phyloP scores from a whole-genome alignment of 2,329 filamentous ascomycete species.

The Fusarium papillatum region DNA sequence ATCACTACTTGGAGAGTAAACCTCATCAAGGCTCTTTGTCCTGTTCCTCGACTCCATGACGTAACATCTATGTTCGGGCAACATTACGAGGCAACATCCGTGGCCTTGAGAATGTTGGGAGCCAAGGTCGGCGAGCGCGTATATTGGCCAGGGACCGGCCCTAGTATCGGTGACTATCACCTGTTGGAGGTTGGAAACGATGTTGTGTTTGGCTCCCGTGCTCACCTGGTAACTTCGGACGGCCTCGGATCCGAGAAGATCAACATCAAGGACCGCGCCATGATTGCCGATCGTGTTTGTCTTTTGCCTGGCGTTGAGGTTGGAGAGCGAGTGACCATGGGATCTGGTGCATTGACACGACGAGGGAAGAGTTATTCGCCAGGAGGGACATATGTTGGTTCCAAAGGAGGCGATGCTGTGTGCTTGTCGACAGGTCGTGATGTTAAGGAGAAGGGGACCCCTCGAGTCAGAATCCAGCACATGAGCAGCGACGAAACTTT shows the following conservation, averaged over 20 bases:
- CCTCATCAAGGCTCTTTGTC: conserved; percentile 60
- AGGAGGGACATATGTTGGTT: conserved; percentile 65
- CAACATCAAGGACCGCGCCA: conserved; percentile 61
- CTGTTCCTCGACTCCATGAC: conserved; percentile 58
- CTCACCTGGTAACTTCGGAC: conserved; percentile 67
- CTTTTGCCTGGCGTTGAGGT: conserved; percentile 65
- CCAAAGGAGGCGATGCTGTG: conserved; percentile 63
- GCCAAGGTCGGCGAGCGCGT: conserved; percentile 65
- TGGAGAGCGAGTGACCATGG: conserved; percentile 63
- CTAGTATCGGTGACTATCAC: conserved; percentile 66
- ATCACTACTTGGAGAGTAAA: conserved; percentile 59
- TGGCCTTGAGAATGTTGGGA: conserved; percentile 64
- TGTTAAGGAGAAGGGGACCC: conserved; percentile 8
- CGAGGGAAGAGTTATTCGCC: conserved; percentile 59
- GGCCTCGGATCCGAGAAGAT: conserved; percentile 62
- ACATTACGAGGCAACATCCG: conserved; percentile 68
- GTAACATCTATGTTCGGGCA: conserved; percentile 65
- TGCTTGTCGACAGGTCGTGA: conserved; percentile 50
- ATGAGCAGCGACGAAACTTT: conserved; percentile 41
- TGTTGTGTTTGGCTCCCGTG: conserved; percentile 71
- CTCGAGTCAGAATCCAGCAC: conserved; percentile 18
- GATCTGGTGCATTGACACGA: conserved; percentile 65
- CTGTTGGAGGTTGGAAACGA: conserved; percentile 68
- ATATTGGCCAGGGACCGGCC: conserved; percentile 71
- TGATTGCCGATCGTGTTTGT: conserved; percentile 69